These are phyloP conservation scores for Delitschia confertaspora DNA, from an alignment of 495 filamentous ascomycete genomes.

Conservation along the genomic window DNA sequence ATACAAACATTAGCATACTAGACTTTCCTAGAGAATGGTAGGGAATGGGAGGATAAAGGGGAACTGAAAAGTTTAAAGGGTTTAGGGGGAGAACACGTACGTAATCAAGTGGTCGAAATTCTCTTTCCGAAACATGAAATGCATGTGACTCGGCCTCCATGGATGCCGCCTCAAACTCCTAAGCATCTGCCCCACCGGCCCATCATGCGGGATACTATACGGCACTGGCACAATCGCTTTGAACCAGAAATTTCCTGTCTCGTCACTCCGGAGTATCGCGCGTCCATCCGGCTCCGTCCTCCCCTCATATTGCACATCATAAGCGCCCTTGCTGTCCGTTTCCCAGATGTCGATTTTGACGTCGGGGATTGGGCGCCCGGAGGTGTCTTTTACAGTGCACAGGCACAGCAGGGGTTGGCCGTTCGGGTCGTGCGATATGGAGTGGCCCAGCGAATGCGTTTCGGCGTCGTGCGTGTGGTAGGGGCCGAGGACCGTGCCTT, in stretches of 20 bases:
- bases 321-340: slow-evolving; percentile 76
- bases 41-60: not conserved
- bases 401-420: slow-evolving; percentile 68
- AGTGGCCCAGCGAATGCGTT: slow-evolving; percentile 50
- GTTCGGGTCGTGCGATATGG: slow-evolving; percentile 62
- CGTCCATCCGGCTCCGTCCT: slow-evolving; percentile 62
- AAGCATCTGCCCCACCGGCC: slow-evolving; percentile 76
- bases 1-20: not conserved
- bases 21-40: not conserved
- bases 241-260: slow-evolving; percentile 76
- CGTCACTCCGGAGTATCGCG: slow-evolving; percentile 64
- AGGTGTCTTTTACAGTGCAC: slow-evolving; percentile 63
- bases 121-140: slow-evolving; percentile 89
- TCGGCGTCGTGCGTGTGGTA: slow-evolving; percentile 93
- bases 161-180: slow-evolving; percentile 62
- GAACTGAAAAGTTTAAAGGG: not conserved
- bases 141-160: slow-evolving; percentile 80
- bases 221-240: slow-evolving; percentile 77
- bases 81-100: slow-evolving; percentile 41
- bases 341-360: slow-evolving; percentile 92
- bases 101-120: slow-evolving; percentile 83
- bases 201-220: slow-evolving; percentile 86
- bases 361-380: slow-evolving; percentile 55
- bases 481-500: slow-evolving; percentile 83
- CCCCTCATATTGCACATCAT: slow-evolving; percentile 79